Base-by-base conservation (phyloP, 1,284 basidiomycete genomes). In the Ustilago cynodontis region DNA sequence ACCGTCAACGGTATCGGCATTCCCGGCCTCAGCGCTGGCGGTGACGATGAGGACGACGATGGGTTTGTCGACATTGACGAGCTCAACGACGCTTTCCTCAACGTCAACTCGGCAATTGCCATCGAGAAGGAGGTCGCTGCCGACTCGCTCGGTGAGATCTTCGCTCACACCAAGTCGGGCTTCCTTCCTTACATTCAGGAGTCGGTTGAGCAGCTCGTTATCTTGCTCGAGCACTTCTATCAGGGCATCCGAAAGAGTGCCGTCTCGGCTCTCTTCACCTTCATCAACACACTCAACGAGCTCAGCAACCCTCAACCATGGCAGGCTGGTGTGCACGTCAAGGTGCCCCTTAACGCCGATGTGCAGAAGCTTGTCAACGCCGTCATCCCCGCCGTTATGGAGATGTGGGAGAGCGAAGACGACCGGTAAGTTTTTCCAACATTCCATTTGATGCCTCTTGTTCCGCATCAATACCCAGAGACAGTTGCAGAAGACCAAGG, bases 111-210 rank as follows among this genome's bases (percentile, higher is more conserved):
- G 81, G 95, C 95, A 51, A 93, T 99, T 78, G 96, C 95, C 59
- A 94, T 99, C 66, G 97, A 99, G 89, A 99, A 99, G 88, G 97
- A 99, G 88, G 97, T 98, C 66, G 96, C 97, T 7, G 94, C 95
- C 41, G 96, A 99, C 86, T 94, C 96, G 31, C 92, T 99, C 73
- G 94, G 96, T 64, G 93, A 94, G 60, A 88, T 99, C 70, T 98
- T 98, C 86, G 89, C 90, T 49, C 90, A 93, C 53, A 96, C 94
- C 59, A 91, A 91, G 84, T 87, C 87, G 43, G 92, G 93, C 82
- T 99, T 98, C 91, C 88, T 98, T 79, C 95, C 95, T 5, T 99
- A 91, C 86, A 80, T 90, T 54, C 88, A 89, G 83, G 82, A 88
- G 77, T 92, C 91, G 81, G 91, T 93, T 57, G 89, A 94, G 67